Percentiles rank a stretch among this genome's conserved stretches.
phyloP scores from a whole-genome alignment of 305 asterid genomes.

The Plantago lanceolata region DNA sequence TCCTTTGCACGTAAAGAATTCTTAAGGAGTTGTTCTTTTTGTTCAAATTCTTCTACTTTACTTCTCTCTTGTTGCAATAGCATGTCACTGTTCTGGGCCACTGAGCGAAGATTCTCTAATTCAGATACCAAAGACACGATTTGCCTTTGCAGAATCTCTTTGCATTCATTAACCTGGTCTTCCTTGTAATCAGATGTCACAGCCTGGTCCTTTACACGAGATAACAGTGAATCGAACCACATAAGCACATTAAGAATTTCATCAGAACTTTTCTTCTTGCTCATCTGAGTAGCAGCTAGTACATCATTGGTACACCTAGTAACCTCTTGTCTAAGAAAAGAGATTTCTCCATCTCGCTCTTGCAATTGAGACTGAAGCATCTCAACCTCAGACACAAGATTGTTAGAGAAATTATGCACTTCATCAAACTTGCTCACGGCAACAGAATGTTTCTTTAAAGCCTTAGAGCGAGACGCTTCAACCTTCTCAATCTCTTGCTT shows the following conservation, averaged over 20 bases:
- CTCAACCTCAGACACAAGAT: slow-evolving; percentile 89
- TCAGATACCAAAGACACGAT: slow-evolving; percentile 63
- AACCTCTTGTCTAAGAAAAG: slow-evolving; percentile 97
- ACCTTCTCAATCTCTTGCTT: slow-evolving; percentile 70
- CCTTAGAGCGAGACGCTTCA: slow-evolving; percentile 85
- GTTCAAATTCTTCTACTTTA: slow-evolving; percentile 63
- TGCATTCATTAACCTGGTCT: slow-evolving; percentile 38
- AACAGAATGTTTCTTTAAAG: slow-evolving; percentile 84
- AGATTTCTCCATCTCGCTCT: slow-evolving; percentile 86
- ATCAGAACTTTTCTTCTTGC: slow-evolving; percentile 54
- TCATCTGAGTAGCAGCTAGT: slow-evolving; percentile 62
- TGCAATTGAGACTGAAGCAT: slow-evolving; percentile 88
- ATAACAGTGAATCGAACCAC: slow-evolving; percentile 63
- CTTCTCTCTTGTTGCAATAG: slow-evolving; percentile 69
- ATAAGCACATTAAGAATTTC: slow-evolving; percentile 64
- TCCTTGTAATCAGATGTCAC: slow-evolving; percentile 38
- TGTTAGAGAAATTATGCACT: slow-evolving; percentile 77
- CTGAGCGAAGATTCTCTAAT: slow-evolving; percentile 68
- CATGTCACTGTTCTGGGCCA: slow-evolving; percentile 47
- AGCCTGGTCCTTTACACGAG: slow-evolving; percentile 45
- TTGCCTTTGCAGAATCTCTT: slow-evolving; percentile 61
- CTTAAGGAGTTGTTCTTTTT: slow-evolving; percentile 58
- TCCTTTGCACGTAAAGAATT: slow-evolving; percentile 67
- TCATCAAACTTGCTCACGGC: slow-evolving; percentile 95
- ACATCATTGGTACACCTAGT: slow-evolving; percentile 90